Base-by-base conservation (phyloP, 1,284 basidiomycete species). In the Fistulina hepatica region DNA sequence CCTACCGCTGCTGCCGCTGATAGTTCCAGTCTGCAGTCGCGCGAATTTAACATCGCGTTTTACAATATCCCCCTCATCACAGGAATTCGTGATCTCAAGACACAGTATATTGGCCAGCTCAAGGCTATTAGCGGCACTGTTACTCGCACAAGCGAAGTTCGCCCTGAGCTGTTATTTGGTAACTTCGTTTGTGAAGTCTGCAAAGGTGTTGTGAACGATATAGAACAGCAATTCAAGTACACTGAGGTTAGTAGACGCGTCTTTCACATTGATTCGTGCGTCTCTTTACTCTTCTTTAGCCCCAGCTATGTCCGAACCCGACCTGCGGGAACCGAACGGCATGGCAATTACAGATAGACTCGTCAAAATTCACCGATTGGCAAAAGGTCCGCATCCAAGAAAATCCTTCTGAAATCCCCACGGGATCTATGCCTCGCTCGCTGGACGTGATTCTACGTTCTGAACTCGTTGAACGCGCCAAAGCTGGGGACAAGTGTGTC, bases 141-240 rank as follows among this genome's bases (percentile, higher is more conserved):
- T 20, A 99, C 95, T 2, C 73, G 95, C 34, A 99, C 95, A 2
- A 93, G 88, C 48, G 95, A 99, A 64, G 95, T 98, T 33, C 72
- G 95, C 17, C 95, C 95, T 3, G 95, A 99, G 60, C 63, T 99
- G 31, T 68, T 97, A 12, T 92, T 75, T 50, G 95, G 93, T 13
- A 93, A 88, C 39, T 98, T 97, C 57, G 78, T 83, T 33, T 99
- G 95, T 54, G 81, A 88, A 54, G 71, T 82, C 30, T 99, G 95
- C 58, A 73, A 76, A 37, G 85, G 83, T 25, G 66, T 82, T 6
- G 81, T 97, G n/a, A 76, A 84, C 42, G 93, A 97, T 50, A 82
- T 99, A 37, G 95, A 99, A 57, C 95, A 99, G 56, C 95, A 99
- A 57, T 99, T 98, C 74, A 97, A 97, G 59, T 98, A 97, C 59